A percentile compares a stretch with the other conserved stretches of the same genome.
Conservation (phyloP, 768 basidiomycete species). For the Amanita muscaria region DNA sequence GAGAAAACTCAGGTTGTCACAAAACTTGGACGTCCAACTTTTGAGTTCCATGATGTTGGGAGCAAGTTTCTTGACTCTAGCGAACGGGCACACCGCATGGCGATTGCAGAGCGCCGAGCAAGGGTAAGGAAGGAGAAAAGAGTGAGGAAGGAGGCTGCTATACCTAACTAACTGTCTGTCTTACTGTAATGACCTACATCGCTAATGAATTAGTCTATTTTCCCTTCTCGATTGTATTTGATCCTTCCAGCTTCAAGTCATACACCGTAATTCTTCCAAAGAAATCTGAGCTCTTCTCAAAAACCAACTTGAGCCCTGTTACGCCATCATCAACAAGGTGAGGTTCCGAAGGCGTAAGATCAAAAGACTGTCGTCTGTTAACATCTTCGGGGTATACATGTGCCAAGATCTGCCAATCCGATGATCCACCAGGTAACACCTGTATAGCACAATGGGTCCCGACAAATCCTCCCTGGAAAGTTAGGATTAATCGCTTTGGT, state of each 20-base stretch:
- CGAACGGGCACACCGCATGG: slow-evolving; percentile 41
- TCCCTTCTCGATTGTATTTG: too few species aligned
- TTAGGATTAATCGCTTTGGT: slow-evolving; percentile 49
- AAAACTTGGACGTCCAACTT: slow-evolving; percentile 39
- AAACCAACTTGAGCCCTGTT: slow-evolving; percentile 51
- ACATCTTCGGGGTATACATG: slow-evolving; percentile 73
- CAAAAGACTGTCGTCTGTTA: slow-evolving; percentile 64
- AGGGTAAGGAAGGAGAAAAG: slow-evolving; percentile 19
- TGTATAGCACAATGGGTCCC: slow-evolving; percentile 55
- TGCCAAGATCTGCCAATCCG: slow-evolving; percentile 42
- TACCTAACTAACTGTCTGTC: slow-evolving; percentile 4
- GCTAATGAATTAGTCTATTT: too few species aligned
- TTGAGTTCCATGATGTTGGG: slow-evolving; percentile 70
- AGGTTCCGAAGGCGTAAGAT: slow-evolving; percentile 27
- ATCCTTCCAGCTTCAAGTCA: slow-evolving; percentile 41
- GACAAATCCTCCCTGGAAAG: slow-evolving; percentile 84
- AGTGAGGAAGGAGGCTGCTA: slow-evolving; percentile 15
- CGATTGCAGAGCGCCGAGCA: slow-evolving; percentile 40
- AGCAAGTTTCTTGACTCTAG: slow-evolving; percentile 55
- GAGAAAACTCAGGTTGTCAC: slow-evolving; percentile 28
- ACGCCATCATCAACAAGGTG: slow-evolving; percentile 24
- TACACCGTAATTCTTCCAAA: slow-evolving; percentile 77
- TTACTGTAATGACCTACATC: too few species aligned
- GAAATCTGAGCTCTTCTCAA: slow-evolving; percentile 78
- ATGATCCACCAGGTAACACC: slow-evolving; percentile 7